Base-by-base conservation (phyloP, 805 yeast genomes). In the Blastobotrys peoriensis region DNA sequence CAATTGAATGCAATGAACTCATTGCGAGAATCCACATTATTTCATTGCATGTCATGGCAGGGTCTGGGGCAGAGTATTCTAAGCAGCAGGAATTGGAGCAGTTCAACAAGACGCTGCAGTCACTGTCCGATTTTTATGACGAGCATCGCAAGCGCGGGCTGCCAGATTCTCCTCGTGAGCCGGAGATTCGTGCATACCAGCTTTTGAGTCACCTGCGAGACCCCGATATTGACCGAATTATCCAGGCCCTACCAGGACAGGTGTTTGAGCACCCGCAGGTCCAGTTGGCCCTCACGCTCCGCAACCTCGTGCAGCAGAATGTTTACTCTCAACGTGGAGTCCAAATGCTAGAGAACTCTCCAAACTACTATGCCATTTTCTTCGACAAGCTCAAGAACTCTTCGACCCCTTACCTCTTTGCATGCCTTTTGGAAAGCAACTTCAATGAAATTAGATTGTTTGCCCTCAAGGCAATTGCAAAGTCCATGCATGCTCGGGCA, bases 1-100 rank as follows among this genome's bases (percentile, higher is more conserved):
- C 97, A 1, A 76, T 91, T 6, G 91, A 83, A 53, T 93, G 98
- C 62, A 86, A 86, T 57, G 98, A 93, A 62, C 70, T 82, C 42
- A 93, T 93, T 53, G 96, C 88, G 3, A 69, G 98, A 44, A 83
- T 89, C 17, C 98, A 93, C 60, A 71, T 91, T 20, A 59, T 86
- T 13, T 81, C 85, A 1, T 65, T 89, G 33, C 98, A 93, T 64
- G 65, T 83, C 1, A 88, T 93, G 96, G 84, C 95, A 0, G 83
- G 81, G 23, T 63, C 75, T 6, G 73, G 69, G 27, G 67, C 70
- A 2, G 95, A 87, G 46, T 89, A 81, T 60, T 88, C 95, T 5
- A 85, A 85, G 54, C 98, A 93, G 61, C 98, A 93, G 63, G 98
- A 93, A 65, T 61, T 91, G 15, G 98, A 93, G 62, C 98, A 93